Conservation (phyloP, 108 stramenopile species). For the Epithemia pelagica region DNA sequence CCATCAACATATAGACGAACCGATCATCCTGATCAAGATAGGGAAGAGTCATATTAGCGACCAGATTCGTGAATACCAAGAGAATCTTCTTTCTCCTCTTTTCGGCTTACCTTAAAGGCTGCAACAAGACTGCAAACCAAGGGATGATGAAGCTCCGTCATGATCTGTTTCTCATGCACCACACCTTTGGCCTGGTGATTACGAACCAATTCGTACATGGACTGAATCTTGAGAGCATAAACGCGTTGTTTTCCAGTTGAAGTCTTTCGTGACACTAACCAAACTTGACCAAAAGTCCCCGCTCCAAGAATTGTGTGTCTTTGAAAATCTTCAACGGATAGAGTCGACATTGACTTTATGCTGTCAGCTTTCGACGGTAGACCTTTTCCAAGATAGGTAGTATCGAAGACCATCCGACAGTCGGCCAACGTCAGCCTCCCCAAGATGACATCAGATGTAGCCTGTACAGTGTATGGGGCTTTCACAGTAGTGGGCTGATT, state of each 20-base stretch:
- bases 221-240: conserved; percentile 87
- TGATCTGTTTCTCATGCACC: conserved; percentile 72
- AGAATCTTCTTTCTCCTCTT: no score
- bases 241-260: conserved; percentile 17
- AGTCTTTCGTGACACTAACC: conserved; percentile 54
- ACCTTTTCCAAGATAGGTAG: conserved; percentile 9
- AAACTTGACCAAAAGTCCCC: conserved; percentile 91
- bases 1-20: conserved; percentile 66
- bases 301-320: conserved; percentile 68
- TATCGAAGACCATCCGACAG: conserved; percentile 56
- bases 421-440: conserved; percentile 57
- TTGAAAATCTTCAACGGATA: conserved; percentile 28
- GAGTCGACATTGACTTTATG: background rate
- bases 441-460: conserved; percentile 49
- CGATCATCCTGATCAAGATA: conserved; percentile 82
- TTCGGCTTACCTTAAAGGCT: conserved; percentile 44
- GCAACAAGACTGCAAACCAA: conserved; percentile 85
- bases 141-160: conserved; percentile 84
- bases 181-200: conserved; percentile 78
- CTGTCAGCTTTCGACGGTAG: background rate
- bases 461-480: conserved; percentile 46
- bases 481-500: conserved; percentile 13
- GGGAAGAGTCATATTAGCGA: no score
- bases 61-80: no score
- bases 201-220: conserved; percentile 77